Conservation (phyloP, 176 grass and related monocot species). For the Oryza punctata region DNA sequence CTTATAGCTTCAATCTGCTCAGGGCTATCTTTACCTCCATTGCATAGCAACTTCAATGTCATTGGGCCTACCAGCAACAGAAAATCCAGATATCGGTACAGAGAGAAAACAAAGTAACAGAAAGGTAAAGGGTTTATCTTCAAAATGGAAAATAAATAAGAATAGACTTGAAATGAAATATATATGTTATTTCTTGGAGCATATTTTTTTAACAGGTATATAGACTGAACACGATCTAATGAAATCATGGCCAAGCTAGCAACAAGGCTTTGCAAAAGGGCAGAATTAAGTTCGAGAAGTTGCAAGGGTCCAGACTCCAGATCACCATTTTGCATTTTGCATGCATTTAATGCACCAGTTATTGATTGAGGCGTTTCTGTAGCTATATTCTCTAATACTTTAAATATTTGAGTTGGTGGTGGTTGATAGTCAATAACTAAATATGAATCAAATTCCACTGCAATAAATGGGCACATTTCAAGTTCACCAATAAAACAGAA, state of each 20-base stretch:
- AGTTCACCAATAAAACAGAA: conserved; percentile 1
- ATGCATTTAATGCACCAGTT: background rate
- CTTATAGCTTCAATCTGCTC: conserved; percentile 39
- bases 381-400: background rate
- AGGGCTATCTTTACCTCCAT: conserved; percentile 52
- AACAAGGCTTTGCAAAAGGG: background rate
- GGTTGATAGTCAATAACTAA: background rate
- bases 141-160: background rate
- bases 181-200: background rate
- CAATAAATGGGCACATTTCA: background rate
- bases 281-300: background rate
- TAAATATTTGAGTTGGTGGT: conserved; percentile 2
- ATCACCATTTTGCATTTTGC: background rate
- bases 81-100: conserved; percentile 12
- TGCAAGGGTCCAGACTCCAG: background rate
- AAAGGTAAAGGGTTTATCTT: background rate
- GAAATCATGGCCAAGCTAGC: background rate
- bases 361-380: background rate
- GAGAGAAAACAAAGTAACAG: conserved; percentile 19
- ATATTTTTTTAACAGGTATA: background rate
- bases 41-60: conserved; percentile 64
- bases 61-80: conserved; percentile 60
- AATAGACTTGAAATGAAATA: background rate
- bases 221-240: background rate
- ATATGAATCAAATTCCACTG: background rate